A percentile compares a stretch with the other conserved stretches of the same genome.
Evolutionary conservation across 345 rosid species (phyloP).

Genomic region (Gossypium herbaceum): DNA sequence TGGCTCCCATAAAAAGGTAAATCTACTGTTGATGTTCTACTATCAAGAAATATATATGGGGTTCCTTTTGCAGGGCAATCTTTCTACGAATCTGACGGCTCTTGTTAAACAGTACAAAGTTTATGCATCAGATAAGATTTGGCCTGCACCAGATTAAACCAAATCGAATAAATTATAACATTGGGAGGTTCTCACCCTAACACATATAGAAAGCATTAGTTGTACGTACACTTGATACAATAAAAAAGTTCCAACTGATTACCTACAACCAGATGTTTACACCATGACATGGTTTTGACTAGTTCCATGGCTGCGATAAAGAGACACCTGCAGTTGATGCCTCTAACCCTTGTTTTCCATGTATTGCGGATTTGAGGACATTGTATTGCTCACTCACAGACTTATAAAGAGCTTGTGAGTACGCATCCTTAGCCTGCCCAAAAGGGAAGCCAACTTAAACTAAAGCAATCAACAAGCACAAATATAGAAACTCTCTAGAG

Average conservation of each 20-base stretch:
- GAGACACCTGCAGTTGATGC: conserved; percentile 63
- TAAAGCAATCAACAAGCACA: conserved; percentile 15
- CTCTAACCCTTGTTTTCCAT: conserved; percentile 52
- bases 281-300: conserved; percentile 22
- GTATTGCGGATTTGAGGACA: conserved; percentile 62
- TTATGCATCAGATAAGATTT: background rate
- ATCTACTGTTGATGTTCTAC: background rate
- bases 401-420: conserved; percentile 43
- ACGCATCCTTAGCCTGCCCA: conserved; percentile 69
- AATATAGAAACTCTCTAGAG: background rate
- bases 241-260: background rate
- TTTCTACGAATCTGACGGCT: background rate
- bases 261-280: background rate
- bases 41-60: background rate
- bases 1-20: background rate
- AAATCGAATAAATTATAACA: background rate
- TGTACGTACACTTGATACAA: background rate
- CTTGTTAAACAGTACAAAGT: background rate
- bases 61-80: background rate
- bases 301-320: conserved; percentile 84
- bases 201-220: background rate
- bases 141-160: conserved; percentile 2
- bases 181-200: background rate
- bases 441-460: conserved; percentile 17
- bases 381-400: conserved; percentile 67